Base-by-base conservation (phyloP, 2,329 filamentous ascomycete genomes). In the Raffaelea albimanens region DNA sequence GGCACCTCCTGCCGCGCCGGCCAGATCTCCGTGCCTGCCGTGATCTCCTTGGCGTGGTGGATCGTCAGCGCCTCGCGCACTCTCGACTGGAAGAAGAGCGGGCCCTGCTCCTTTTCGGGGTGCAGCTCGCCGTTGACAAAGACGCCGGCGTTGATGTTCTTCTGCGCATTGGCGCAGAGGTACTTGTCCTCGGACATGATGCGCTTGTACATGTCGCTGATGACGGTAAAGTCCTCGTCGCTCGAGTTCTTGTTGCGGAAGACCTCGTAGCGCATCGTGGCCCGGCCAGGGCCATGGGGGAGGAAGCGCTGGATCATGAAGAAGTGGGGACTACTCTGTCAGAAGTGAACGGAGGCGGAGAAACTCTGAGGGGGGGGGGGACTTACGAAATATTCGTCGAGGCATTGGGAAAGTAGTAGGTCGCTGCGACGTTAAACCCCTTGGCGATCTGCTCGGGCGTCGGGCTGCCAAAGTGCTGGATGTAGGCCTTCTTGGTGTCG, bases 141-240 rank as follows among this genome's bases (percentile, higher is more conserved):
- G 45, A 82, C 69, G 8, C 78, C 77, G 0, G 73, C 68, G 58
- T 78, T 75, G 55, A 83, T 67, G 59, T 83, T 83, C 59, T 67
- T 69, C 57, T 83, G 79, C 2, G 76, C 71, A 13, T 69, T 69
- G 54, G 71, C 66, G 64, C 79, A 83, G 22, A 83, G 72, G 9
- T 72, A 67, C 57, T 82, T 82, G 64, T 83, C 80, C 60, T 83
- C 80, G 1, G 70, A 68, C 73, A 82, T 76, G 60, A 83, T 72
- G 36, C 75, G 73, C 61, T 77, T 78, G 66, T 82, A 83, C 55
- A 82, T 75, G 41, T 73, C 62, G 59, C 69, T 72, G 60, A 82
- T 76, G 45, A 67, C 61, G 14, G 69, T 61, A 58, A 82, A 83
- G 50, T 80, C 73, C 22, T 73, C 72, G 16, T 81, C 73, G n/a